These are phyloP conservation scores for Testicularia cyperi DNA, from an alignment of 1,284 basidiomycete species.

Conservation along the genomic window DNA sequence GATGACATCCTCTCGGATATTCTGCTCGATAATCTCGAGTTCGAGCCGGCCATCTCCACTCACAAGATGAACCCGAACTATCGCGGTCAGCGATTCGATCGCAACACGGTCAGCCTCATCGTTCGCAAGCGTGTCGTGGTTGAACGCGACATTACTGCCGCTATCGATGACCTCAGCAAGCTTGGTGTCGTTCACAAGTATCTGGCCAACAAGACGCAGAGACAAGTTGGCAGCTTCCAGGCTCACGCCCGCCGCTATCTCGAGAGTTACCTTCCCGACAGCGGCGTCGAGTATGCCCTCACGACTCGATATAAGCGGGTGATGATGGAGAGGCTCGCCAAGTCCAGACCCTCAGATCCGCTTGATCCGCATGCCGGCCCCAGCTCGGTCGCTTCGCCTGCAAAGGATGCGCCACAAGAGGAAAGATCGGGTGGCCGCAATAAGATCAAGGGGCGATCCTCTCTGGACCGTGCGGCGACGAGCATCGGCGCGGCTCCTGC, in stretches of 20 bases:
- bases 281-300: conserved; percentile 55
- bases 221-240: conserved; percentile 40
- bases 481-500: conserved; percentile 31
- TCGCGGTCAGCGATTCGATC: conserved; percentile 52
- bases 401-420: no score
- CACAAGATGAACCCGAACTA: conserved; percentile 60
- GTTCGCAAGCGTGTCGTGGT: conserved; percentile 49
- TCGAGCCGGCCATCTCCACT: conserved; percentile 56
- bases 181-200: conserved; percentile 52
- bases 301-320: conserved; percentile 53
- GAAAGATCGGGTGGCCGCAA: no score
- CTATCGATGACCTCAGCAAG: conserved; percentile 47
- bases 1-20: conserved; percentile 59
- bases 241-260: conserved; percentile 55
- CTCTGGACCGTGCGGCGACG: conserved; percentile 34
- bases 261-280: conserved; percentile 56
- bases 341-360: conserved; percentile 6
- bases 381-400: conserved; percentile 14
- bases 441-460: conserved; percentile 24
- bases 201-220: conserved; percentile 40
- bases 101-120: conserved; percentile 43
- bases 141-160: conserved; percentile 45
- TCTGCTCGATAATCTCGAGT: conserved; percentile 58
- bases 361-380: conserved; percentile 10
- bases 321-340: conserved; percentile 36